Evolutionary conservation across 768 basidiomycete genomes (phyloP), one percentile per base, ranked within the genome.

Genomic region (Pholiota conissans): DNA sequence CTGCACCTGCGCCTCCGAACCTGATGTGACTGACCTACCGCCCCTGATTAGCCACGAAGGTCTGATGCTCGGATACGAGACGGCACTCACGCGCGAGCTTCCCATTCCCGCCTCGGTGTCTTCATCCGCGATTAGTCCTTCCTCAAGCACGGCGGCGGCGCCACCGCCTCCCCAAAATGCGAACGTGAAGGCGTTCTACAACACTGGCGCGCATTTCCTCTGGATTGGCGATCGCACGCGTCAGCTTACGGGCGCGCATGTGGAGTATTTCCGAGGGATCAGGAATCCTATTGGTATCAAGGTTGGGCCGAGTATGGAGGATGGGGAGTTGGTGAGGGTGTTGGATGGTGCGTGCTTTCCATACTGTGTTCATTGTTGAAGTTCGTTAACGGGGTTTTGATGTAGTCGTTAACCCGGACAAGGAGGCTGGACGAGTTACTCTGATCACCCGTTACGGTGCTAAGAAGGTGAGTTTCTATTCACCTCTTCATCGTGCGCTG

Each of bases 181-280:
- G 27, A 56, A 52, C 28, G 57, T 52, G 3, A 76, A 71, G 42
- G 85, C 80, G 34, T 83, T 81, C 69, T 98, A 96, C 74, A 96
- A 98, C 69, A 90, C 91, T 14, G 92, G 93, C 2, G 91, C 93
- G 7, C 95, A 95, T 70, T 96, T 97, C 74, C 72, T 98, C 49
- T 99, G 96, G 96, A 92, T 99, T 53, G 96, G 96, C 0, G 97
- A 99, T 73, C 85, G 96, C 51, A 99, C 96, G 4, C 78, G 96
- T 37, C 93, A 96, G 72, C 77, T 98, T 0, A 83, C 85, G 46
- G 94, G 95, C 6, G 97, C 95, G 3, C 97, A 99, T 69, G 87
- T 98, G 29, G 96, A 98, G 75, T 95, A 95, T 71, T 95, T 95
- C 74, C 79, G 91, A 55, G 93, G 94, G 6, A 89, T 97, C 52